A percentile compares a stretch with the other conserved stretches of the same genome.
These are phyloP conservation scores for Papiliotrema flavescens DNA, from an alignment of 1,284 basidiomycete genomes.

Conservation along the genomic window DNA sequence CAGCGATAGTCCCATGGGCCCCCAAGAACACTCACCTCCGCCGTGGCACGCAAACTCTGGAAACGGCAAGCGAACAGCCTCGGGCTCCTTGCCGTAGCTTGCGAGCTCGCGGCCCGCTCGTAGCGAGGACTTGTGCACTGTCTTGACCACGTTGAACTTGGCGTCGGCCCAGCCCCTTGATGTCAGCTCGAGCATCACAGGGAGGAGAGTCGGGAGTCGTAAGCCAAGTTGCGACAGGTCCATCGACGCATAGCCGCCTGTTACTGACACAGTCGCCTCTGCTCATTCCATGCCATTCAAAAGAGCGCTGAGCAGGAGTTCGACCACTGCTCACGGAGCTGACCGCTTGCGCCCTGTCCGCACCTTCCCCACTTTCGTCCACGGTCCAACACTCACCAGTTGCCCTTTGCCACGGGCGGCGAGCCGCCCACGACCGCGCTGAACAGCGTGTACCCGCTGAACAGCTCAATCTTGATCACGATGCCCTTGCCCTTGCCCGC, in stretches of 20 bases:
- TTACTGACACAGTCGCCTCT: background rate
- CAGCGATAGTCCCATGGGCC: background rate
- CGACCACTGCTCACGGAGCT: no score
- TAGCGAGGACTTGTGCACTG: conserved; percentile 36
- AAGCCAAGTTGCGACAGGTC: no score
- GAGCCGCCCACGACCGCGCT: conserved; percentile 34
- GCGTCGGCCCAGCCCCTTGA: conserved; percentile 36
- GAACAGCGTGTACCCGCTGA: conserved; percentile 43
- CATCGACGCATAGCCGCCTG: background rate
- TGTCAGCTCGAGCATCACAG: conserved; percentile 5
- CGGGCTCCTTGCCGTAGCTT: conserved; percentile 24
- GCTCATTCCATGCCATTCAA: background rate
- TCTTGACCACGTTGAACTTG: conserved; percentile 44
- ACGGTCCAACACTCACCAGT: conserved; percentile 25
- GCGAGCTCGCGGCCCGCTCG: conserved; percentile 39
- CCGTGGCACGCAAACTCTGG: conserved; percentile 45
- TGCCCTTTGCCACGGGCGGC: conserved; percentile 32
- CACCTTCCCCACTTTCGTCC: no score
- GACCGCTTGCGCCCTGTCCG: no score
- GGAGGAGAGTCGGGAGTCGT: background rate
- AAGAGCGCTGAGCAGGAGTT: conserved; percentile 7
- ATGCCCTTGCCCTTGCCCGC: conserved; percentile 23
- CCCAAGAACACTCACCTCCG: conserved; percentile 27
- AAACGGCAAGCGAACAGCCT: conserved; percentile 27
- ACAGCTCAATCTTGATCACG: conserved; percentile 41